A percentile compares a stretch with the other conserved stretches of the same genome.
phyloP scores from a whole-genome alignment of 2,329 filamentous ascomycete genomes.

The Sporothrix protearum region DNA sequence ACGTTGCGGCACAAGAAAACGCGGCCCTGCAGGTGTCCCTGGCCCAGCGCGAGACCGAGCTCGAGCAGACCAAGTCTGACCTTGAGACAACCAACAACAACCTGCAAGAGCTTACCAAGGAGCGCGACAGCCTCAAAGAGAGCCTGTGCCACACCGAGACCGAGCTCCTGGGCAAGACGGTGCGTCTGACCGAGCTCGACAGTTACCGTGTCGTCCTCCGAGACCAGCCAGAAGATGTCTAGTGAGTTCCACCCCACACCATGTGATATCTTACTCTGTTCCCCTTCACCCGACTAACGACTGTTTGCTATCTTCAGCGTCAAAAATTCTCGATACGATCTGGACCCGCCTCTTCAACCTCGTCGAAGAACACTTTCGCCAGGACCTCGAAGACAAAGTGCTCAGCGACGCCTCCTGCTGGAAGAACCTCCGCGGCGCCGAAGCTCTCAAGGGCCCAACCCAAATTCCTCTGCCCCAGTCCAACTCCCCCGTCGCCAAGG shows the following conservation, averaged over 20 bases:
- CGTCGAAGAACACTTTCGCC: slow-evolving; percentile 35
- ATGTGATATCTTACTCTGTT: neutral
- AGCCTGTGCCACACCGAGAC: slow-evolving; percentile 29
- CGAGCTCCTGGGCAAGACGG: slow-evolving; percentile 30
- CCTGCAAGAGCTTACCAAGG: slow-evolving; percentile 29
- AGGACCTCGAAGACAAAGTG: slow-evolving; percentile 35
- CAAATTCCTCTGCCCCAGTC: slow-evolving; percentile 37
- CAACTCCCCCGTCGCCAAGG: slow-evolving; percentile 38
- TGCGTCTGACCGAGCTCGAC: slow-evolving; percentile 33
- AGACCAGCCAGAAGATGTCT: slow-evolving; percentile 34
- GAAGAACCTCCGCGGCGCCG: slow-evolving; percentile 35
- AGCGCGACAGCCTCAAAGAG: slow-evolving; percentile 26
- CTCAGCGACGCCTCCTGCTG: slow-evolving; percentile 37
- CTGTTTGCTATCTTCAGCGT: slow-evolving; percentile 29
- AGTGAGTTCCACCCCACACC: slow-evolving; percentile 29
- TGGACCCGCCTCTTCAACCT: slow-evolving; percentile 37
- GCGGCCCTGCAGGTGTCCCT: slow-evolving; percentile 30
- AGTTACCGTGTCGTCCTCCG: slow-evolving; percentile 34
- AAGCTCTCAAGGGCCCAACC: slow-evolving; percentile 36
- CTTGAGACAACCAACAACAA: slow-evolving; percentile 30
- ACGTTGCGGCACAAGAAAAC: slow-evolving; percentile 27
- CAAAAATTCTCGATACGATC: slow-evolving; percentile 36
- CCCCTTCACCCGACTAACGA: neutral
- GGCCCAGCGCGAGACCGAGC: slow-evolving; percentile 29
- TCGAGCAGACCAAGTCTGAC: slow-evolving; percentile 29